phyloP scores from a whole-genome alignment of 2,329 filamentous ascomycete species.

The Monosporascus sp. region DNA sequence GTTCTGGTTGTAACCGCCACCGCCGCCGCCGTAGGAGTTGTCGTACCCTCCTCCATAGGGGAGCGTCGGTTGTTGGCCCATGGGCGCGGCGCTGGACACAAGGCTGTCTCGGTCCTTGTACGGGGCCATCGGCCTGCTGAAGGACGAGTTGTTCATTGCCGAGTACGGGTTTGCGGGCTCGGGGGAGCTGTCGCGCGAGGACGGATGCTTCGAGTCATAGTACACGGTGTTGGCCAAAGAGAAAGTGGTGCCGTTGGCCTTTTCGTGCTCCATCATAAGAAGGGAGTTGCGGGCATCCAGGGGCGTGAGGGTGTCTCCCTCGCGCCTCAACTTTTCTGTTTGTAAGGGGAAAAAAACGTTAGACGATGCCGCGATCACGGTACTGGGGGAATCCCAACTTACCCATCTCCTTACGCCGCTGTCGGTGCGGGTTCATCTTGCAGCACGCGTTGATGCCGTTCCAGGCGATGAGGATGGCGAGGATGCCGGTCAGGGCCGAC shows the following conservation, averaged over 20 bases:
- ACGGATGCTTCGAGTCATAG: conserved; percentile 26
- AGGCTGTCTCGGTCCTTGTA: conserved; percentile 35
- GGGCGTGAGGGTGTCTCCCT: conserved; percentile 78
- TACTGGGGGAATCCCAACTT: conserved; percentile 36
- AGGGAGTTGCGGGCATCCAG: conserved; percentile 84
- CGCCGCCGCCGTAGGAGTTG: conserved; percentile 10
- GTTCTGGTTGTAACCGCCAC: background rate
- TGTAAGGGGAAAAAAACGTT: conserved; percentile 35
- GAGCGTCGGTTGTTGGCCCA: conserved; percentile 32
- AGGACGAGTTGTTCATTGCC: conserved; percentile 8
- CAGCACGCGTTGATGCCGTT: conserved; percentile 80
- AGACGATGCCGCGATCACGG: conserved; percentile 2
- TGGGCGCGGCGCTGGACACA: conserved; percentile 34
- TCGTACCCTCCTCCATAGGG: conserved; percentile 21
- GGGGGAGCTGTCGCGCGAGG: conserved; percentile 24
- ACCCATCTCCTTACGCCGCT: conserved; percentile 85
- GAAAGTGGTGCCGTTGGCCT: conserved; percentile 33
- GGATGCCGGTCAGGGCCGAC: conserved; percentile 70
- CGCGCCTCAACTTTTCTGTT: conserved; percentile 72
- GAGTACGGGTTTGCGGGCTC: conserved; percentile 23
- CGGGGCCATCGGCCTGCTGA: conserved; percentile 16
- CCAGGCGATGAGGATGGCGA: conserved; percentile 83
- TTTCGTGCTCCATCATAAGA: conserved; percentile 61
- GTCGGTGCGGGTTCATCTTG: conserved; percentile 85
- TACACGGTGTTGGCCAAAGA: conserved; percentile 35